Base-by-base conservation (phyloP, 2,329 filamentous ascomycete genomes). In the Aciculosporium take region DNA sequence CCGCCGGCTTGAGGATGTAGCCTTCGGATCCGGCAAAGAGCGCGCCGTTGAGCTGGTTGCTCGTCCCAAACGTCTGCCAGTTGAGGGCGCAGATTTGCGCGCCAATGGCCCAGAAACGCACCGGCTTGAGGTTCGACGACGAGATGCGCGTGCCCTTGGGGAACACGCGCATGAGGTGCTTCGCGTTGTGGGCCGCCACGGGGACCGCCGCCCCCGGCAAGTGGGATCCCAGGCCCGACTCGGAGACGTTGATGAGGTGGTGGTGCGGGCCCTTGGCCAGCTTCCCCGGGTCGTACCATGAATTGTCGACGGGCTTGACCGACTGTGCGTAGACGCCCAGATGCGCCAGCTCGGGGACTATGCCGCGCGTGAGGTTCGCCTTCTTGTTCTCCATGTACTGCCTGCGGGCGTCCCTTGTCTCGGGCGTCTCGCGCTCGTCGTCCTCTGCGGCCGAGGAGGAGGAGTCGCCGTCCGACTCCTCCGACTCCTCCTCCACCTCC, bases 41-140 rank as follows among this genome's bases (percentile, higher is more conserved):
- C 0, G 78, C 79, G 51, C 81, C 76, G 53, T 82, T 82, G 48
- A 82, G 63, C 56, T 82, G 79, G 62, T 79, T 77, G 51, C 69
- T 69, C 6, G 71, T 69, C 27, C 75, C 76, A 48, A 81, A 83
- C 0, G 70, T 79, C 52, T 83, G 79, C 73, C 77, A 79, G 58
- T 83, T 83, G 40, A 83, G 64, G 3, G 79, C 79, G 53, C 76
- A 81, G 36, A 83, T 76, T 50, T 83, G 79, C 2, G 78, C 77
- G 1, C 79, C 79, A 4, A 81, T 55, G 6, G 67, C 75, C 79
- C 79, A 83, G 53, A 79, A 82, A 0, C 69, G 67, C 0, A 77
- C 67, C 0, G 76, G 77, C 40, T 68, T 67, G 2, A 83, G 67
- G 51, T 83, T 83, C 28, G 66, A 68, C 2, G 76, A 81, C 0